Percentiles rank a stretch among this genome's conserved stretches.
Conservation (phyloP, 352 stramenopile species). For the Phytophthora agathidicida region DNA sequence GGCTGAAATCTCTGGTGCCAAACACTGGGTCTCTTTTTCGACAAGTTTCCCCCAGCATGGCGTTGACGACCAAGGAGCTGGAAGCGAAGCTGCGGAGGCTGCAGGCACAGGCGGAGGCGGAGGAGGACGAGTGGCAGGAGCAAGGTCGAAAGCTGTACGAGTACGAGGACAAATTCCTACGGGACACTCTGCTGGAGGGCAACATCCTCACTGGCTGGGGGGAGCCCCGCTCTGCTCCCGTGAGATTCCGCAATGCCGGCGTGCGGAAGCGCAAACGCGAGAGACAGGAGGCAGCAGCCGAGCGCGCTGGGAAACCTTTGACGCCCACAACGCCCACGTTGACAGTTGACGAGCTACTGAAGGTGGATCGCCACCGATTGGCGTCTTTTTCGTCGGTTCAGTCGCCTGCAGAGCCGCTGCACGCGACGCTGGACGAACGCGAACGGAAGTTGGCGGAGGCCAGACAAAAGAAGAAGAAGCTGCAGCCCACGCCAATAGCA, state of each 20-base stretch:
- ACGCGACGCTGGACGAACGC: slow-evolving; percentile 35
- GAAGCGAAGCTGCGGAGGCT: slow-evolving; percentile 57
- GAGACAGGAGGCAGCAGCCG: slow-evolving; percentile 40
- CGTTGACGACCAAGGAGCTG: slow-evolving; percentile 46
- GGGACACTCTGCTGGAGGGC: slow-evolving; percentile 69
- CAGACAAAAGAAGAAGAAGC: slow-evolving; percentile 37
- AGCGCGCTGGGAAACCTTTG: slow-evolving; percentile 18
- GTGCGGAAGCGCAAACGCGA: slow-evolving; percentile 71
- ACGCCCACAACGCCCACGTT: slow-evolving; percentile 17
- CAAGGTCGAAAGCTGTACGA: slow-evolving; percentile 78
- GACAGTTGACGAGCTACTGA: slow-evolving; percentile 57
- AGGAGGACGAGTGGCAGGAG: slow-evolving; percentile 63
- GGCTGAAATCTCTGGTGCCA: too few species aligned
- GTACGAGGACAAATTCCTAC: slow-evolving; percentile 75
- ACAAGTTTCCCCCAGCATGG: too few species aligned
- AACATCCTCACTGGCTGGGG: slow-evolving; percentile 80
- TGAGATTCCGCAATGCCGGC: slow-evolving; percentile 72
- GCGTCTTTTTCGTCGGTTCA: slow-evolving; percentile 74
- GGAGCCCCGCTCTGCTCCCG: slow-evolving; percentile 60
- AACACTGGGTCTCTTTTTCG: too few species aligned
- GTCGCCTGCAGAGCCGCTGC: slow-evolving; percentile 64
- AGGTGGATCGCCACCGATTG: slow-evolving; percentile 66
- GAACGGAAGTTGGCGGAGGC: slow-evolving; percentile 29
- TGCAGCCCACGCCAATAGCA: slow-evolving; percentile 25
- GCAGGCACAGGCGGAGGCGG: slow-evolving; percentile 44